Base-by-base conservation (phyloP, 495 filamentous ascomycete species). In the Chaetomium fimeti region DNA sequence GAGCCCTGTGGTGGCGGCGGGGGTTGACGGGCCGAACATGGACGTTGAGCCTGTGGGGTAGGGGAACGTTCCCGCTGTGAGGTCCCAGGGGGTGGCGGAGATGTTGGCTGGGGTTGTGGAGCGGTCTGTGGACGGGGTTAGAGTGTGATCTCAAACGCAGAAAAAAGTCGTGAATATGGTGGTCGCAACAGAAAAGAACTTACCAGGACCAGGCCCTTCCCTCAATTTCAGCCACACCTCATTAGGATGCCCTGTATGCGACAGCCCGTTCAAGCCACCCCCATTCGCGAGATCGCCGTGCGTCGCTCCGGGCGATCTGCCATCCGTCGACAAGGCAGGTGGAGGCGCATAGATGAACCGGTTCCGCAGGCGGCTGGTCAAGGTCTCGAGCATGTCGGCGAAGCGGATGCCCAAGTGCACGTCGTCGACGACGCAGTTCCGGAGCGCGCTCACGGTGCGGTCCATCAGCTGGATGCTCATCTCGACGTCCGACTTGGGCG, bases 381-480 rank as follows among this genome's bases (percentile, higher is more conserved):
- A 77, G 9, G 88, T 88, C 72, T 95, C 90, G 2, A 97, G 83
- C 55, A 97, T 84, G 65, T 96, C 92, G n/a, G 93, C 91, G 68
- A 97, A 96, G 15, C 91, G 87, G 57, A 92, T 91, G 36, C 88
- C 93, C n/a, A 98, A 83, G 76, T 98, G 94, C 22, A 98, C 91
- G 69, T 98, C 94, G 72, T 98, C 94, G 7, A 97, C 93, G 1
- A 95, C 91, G 58, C 88, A 93, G 61, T 85, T 90, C 25, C 89
- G 85, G 25, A 98, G 81, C 24, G 91, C 92, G 66, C 89, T 81
- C 1, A 95, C 87, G 0, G 90, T 91, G 18, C 82, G 77, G 71
- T 96, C 90, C 76, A 98, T 88, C 11, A 98, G 83, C 11, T 82
- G 83, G 40, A 98, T 85, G 40, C 90, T 93, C 25, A 90, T 78